phyloP scores from a whole-genome alignment of 768 basidiomycete genomes.

The Naganishia friedmannii region DNA sequence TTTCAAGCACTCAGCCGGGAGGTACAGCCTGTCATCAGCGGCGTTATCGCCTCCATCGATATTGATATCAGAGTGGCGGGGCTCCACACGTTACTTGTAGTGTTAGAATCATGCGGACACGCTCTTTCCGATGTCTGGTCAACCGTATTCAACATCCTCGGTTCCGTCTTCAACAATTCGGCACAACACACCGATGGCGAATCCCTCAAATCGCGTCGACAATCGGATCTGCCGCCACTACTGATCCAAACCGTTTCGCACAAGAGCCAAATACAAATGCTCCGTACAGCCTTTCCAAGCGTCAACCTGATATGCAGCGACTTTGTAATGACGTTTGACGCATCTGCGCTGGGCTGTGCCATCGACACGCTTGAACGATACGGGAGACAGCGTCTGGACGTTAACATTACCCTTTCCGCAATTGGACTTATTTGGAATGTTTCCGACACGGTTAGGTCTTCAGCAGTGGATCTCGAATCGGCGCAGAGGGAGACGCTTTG shows the following conservation, averaged over 20 bases:
- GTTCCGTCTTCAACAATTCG: constrained; percentile 72
- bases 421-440: constrained; percentile 93
- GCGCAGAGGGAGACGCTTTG: constrained; percentile 66
- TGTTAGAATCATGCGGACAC: constrained; percentile 86
- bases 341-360: constrained; percentile 77
- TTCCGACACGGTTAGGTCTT: constrained; percentile 81
- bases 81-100: constrained; percentile 80
- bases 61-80: constrained; percentile 80
- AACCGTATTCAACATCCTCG: constrained; percentile 84
- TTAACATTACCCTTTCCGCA: constrained; percentile 92
- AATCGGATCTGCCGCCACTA: constrained; percentile 13
- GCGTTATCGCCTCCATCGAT: constrained; percentile 57
- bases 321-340: constrained; percentile 74
- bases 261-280: constrained; percentile 61
- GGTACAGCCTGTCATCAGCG: constrained; percentile 57
- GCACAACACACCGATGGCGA: constrained; percentile 58
- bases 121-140: constrained; percentile 91
- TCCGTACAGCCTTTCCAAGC: constrained; percentile 91
- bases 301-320: constrained; percentile 86
- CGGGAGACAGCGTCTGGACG: constrained; percentile 79
- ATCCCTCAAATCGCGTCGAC: constrained; percentile 54
- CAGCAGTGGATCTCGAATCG: constrained; percentile 62
- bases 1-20: constrained; percentile 81
- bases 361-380: constrained; percentile 88
- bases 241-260: constrained; percentile 35